Base-by-base conservation (phyloP, 495 filamentous ascomycete genomes). In the Umbilicaria muhlenbergii region DNA sequence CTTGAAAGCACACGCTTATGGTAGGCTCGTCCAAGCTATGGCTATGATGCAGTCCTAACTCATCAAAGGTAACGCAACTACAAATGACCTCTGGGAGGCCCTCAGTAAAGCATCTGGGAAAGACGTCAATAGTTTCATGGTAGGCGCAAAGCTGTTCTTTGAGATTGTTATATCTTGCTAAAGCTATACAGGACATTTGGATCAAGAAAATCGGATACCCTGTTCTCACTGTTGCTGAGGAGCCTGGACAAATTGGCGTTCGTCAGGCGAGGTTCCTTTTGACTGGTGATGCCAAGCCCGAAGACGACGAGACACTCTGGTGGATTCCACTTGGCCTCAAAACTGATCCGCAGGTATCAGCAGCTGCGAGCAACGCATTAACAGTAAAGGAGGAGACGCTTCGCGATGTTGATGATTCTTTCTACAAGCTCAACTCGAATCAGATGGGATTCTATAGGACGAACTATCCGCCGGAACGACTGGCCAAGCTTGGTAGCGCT, bases 191-290 rank as follows among this genome's bases (percentile, higher is more conserved):
- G 74, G 74, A 80, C 49, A 75, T 78, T 18, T 98, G 91, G 91
- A 94, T 95, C 51, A 79, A 80, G 41, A 84, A 85, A 58, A 86
- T 98, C 51, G 91, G 91, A 2, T 94, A 92, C 63, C 91, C 91
- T 1, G 77, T 95, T 28, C 60, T 98, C 8, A 92, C 81, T 3
- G 69, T 95, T 15, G 73, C 78, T 14, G 91, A 96, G 60, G 80
- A 86, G 52, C 72, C 80, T 32, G 75, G 79, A 18, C 79, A 89
- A 53, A 82, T 98, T 46, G 70, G 74, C 32, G 62, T 96, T 39
- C 80, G 79, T 43, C 91, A 98, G 61, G 77, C 69, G 36, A 80
- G 91, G 45, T 98, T 94, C 69, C 68, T 98, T 13, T 81, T 78
- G 34, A 87, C 85, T 24, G 91, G 91, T 12, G 91, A 96, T 58